Evolutionary conservation across 2,329 filamentous ascomycete species (phyloP).

Genomic region (Ophiostoma angusticollis): DNA sequence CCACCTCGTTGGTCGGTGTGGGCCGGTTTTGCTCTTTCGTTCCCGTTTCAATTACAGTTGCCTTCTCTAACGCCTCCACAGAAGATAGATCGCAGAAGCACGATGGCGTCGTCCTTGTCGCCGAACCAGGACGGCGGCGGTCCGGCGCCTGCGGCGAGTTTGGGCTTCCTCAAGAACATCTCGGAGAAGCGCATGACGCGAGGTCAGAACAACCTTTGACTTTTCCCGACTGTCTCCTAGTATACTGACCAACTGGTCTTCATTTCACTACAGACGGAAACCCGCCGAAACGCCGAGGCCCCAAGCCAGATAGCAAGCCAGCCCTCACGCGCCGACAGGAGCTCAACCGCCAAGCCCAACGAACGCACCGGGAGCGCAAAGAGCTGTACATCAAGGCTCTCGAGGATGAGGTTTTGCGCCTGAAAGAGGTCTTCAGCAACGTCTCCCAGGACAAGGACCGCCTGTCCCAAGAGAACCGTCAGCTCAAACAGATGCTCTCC

Average conservation of each 20-base stretch:
- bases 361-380: slow-evolving; percentile 92
- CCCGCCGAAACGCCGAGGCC: slow-evolving; percentile 75
- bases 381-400: slow-evolving; percentile 91
- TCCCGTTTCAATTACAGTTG: too few relatives aligned
- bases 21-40: too few relatives aligned
- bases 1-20: too few relatives aligned
- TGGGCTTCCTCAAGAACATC: slow-evolving; percentile 53
- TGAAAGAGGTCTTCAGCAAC: slow-evolving; percentile 73
- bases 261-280: slow-evolving; percentile 54
- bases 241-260: too few relatives aligned
- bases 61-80: not conserved
- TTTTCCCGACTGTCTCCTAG: slow-evolving; percentile 1
- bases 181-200: slow-evolving; percentile 65
- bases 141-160: slow-evolving; percentile 34
- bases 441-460: slow-evolving; percentile 64
- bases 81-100: too few relatives aligned
- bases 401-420: slow-evolving; percentile 77
- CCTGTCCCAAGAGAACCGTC: slow-evolving; percentile 65
- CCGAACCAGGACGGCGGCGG: slow-evolving; percentile 28
- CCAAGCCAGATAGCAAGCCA: slow-evolving; percentile 93
- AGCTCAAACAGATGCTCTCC: slow-evolving; percentile 47
- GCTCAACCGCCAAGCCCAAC: slow-evolving; percentile 83
- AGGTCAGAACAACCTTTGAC: slow-evolving; percentile 35
- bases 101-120: slow-evolving; percentile 36
- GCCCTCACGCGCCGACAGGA: slow-evolving; percentile 86